These are phyloP conservation scores for Asclepias syriaca DNA, from an alignment of 257 asterid species.

Conservation along the genomic window DNA sequence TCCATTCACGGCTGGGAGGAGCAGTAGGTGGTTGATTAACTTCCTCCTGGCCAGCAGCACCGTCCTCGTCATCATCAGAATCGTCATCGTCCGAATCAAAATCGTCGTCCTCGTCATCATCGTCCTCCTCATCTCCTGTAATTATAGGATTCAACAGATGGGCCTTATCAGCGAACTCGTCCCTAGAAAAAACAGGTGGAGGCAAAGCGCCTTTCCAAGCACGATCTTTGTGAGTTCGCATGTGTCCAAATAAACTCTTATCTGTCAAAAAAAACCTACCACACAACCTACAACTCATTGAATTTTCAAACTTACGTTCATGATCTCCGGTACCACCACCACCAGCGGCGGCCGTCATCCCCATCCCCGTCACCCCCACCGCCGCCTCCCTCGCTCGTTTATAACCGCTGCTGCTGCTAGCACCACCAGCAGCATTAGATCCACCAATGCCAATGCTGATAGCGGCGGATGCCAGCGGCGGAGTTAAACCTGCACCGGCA, in stretches of 20 bases:
- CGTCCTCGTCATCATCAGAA: background rate
- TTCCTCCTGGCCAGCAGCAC: background rate
- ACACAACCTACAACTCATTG: background rate
- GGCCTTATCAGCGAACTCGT: background rate
- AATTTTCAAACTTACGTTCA: too few species aligned
- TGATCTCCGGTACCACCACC: background rate
- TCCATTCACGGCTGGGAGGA: too few species aligned
- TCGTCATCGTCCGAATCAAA: background rate
- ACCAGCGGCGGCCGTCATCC: background rate
- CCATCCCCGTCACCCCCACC: background rate
- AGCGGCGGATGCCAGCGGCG: background rate
- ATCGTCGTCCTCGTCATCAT: background rate
- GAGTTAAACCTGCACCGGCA: too few species aligned
- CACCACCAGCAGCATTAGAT: background rate
- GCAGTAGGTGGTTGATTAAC: background rate
- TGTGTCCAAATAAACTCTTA: background rate
- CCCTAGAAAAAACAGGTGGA: slow-evolving; percentile 1
- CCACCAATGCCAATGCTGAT: background rate
- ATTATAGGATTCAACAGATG: background rate
- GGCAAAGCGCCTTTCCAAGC: slow-evolving; percentile 1
- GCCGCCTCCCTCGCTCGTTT: background rate
- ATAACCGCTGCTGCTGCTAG: background rate
- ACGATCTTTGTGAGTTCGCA: background rate
- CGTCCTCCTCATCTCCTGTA: background rate
- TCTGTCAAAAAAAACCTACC: background rate